Evolutionary conservation across 164 flowering plant species (phyloP), one percentile per base, ranked within the genome.

Genomic region (Vitis rupestris): DNA sequence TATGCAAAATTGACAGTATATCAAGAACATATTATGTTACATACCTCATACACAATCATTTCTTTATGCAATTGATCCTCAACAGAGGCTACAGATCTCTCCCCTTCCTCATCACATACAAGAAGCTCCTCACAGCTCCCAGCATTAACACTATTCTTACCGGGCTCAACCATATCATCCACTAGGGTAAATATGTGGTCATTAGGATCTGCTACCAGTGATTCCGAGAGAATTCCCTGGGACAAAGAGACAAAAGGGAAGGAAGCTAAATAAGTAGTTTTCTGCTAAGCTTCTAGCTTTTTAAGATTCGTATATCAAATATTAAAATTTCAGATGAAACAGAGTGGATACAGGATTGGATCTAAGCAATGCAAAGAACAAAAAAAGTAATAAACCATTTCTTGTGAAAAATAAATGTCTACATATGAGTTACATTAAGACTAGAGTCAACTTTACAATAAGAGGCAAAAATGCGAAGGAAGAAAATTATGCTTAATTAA

Each of bases 1-100:
- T 47, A 47, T 37, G 44, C 44, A n/a, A 62, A n/a, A n/a, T 54
- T 51, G n/a, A 51, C 5, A 58, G 49, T 27, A 61, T 37, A 63
- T 23, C 52, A n/a, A 31, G 51, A 23, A 37, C 13, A n/a, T 16
- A 59, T 60, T 15, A 50, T 10, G 48, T 50, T 49, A 74, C 76
- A 62, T 78, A 92, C 97, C 98, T 90, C 97, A 71, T 90, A 95
- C 12, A 95, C 86, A 50, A 97, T 88, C 99, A 93, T 95, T 82
- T 95, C 99, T 76, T 90, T 88, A 61, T 75, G 87, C 51, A 95
- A 75, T 74, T 92, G 99, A 72, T 91, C 95, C 82, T 91, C 98
- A 68, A 83, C 85, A 59, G 97, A 90, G 61, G 96, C 94, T 54
- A 89, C 86, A 54, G 96, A 86, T 59, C 80, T 82, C 72, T 90